Evolutionary conservation across 179 eudicot species (phyloP).

Genomic region (Silene noctiflora): DNA sequence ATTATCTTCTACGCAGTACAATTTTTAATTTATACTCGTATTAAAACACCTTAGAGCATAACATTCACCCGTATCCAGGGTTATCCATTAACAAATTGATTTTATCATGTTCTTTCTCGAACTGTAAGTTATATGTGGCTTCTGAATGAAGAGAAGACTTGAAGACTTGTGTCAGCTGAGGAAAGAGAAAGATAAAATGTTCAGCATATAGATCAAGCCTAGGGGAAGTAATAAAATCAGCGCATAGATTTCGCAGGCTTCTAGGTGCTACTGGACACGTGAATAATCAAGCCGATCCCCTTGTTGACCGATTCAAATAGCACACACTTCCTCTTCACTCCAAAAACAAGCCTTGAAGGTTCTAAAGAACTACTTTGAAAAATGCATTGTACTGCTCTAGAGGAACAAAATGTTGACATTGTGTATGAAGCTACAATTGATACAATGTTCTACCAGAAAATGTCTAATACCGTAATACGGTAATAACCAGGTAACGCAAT

Average conservation of each 20-base stretch:
- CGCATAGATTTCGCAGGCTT: background rate
- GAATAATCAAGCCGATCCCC: background rate
- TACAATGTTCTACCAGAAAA: too few relatives aligned
- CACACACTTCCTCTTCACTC: background rate
- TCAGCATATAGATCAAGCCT: background rate
- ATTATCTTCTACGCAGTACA: background rate
- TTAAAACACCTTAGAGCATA: background rate
- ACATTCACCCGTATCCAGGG: background rate
- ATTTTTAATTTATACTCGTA: too few relatives aligned
- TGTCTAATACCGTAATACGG: too few relatives aligned
- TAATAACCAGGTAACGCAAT: too few relatives aligned
- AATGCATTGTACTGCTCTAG: background rate
- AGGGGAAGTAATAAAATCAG: background rate
- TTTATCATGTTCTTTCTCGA: background rate
- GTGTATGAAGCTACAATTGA: too few relatives aligned
- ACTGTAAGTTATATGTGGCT: background rate
- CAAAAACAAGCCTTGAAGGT: background rate
- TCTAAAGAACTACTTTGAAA: background rate
- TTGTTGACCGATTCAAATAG: background rate
- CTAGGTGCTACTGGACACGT: background rate
- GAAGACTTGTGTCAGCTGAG: too few relatives aligned
- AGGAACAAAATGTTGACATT: background rate
- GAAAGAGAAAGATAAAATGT: background rate
- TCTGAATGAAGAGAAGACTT: background rate
- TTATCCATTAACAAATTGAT: background rate